phyloP scores from a whole-genome alignment of 129 eudicot genomes.

The Sambucus nigra region DNA sequence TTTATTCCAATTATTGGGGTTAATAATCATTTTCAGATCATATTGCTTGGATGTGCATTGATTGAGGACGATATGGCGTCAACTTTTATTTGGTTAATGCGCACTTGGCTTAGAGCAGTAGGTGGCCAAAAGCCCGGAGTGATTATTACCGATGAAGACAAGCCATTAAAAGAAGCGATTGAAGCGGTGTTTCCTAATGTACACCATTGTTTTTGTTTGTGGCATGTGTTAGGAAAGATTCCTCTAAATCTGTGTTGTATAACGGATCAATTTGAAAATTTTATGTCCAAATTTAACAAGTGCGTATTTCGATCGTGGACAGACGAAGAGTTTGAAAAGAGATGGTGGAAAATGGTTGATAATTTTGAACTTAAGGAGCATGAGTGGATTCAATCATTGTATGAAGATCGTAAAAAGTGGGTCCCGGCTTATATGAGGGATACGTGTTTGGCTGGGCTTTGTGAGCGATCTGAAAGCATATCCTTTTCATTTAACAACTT shows the following conservation, averaged over 20 bases:
- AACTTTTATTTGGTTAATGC: constrained; percentile 28
- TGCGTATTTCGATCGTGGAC: constrained; percentile 18
- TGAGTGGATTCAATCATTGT: constrained; percentile 19
- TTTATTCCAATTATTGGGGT: constrained; percentile 32
- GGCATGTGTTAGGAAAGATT: constrained; percentile 22
- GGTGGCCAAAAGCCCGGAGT: constrained; percentile 21
- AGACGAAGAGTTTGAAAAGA: constrained; percentile 19
- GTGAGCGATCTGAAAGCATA: constrained; percentile 19
- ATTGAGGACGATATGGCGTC: constrained; percentile 23
- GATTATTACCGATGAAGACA: constrained; percentile 20
- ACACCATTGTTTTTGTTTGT: constrained; percentile 26
- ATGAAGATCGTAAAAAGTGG: constrained; percentile 26
- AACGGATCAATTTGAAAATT: constrained; percentile 1
- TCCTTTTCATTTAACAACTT: constrained; percentile 19
- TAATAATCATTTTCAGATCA: constrained; percentile 28
- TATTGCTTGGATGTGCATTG: constrained; percentile 33
- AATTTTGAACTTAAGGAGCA: constrained; percentile 17
- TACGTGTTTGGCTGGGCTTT: constrained; percentile 21
- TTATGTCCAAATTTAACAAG: constrained; percentile 10
- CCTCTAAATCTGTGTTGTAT: constrained; percentile 3
- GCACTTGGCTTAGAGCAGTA: constrained; percentile 32
- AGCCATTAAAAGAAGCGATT: constrained; percentile 19
- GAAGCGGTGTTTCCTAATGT: constrained; percentile 24
- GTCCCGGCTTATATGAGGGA: constrained; percentile 19
- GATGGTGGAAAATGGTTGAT: constrained; percentile 24